phyloP scores from a whole-genome alignment of 116 monocot genomes.

The Phalaenopsis hybrid region DNA sequence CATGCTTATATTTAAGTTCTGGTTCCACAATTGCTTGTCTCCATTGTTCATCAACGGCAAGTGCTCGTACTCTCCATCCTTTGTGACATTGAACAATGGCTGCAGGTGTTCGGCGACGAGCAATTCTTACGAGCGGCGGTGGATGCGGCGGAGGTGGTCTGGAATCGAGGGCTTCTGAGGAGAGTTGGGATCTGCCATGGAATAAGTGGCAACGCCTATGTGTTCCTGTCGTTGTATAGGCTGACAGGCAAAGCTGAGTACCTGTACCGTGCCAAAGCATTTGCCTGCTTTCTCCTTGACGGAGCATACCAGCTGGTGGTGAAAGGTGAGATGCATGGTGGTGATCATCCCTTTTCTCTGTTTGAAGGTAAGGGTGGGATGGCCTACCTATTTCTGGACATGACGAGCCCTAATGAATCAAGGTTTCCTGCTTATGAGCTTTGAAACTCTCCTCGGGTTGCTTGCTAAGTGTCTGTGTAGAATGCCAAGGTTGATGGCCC shows the following conservation, averaged over 20 bases:
- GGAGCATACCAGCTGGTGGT: slow-evolving; percentile 45
- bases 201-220: slow-evolving; percentile 72
- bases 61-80: not conserved
- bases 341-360: slow-evolving; percentile 69
- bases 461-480: too few relatives aligned
- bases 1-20: too few relatives aligned
- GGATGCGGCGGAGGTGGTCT: slow-evolving; percentile 72
- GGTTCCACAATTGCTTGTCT: not conserved
- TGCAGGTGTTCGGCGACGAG: slow-evolving; percentile 63
- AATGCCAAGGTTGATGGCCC: too few relatives aligned
- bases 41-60: not conserved
- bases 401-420: slow-evolving; percentile 60
- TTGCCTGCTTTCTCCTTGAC: slow-evolving; percentile 67
- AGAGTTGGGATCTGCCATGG: slow-evolving; percentile 89
- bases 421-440: slow-evolving; percentile 83
- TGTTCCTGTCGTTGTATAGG: slow-evolving; percentile 71
- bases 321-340: slow-evolving; percentile 62
- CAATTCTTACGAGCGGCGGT: slow-evolving; percentile 49
- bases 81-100: not conserved
- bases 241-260: slow-evolving; percentile 47
- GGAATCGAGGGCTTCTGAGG: slow-evolving; percentile 85
- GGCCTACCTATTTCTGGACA: slow-evolving; percentile 73
- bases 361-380: slow-evolving; percentile 87
- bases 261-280: slow-evolving; percentile 71
- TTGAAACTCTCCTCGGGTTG: slow-evolving; percentile 16